Conservation (phyloP, 495 filamentous ascomycete species). For the Oleoguttula mirabilis region DNA sequence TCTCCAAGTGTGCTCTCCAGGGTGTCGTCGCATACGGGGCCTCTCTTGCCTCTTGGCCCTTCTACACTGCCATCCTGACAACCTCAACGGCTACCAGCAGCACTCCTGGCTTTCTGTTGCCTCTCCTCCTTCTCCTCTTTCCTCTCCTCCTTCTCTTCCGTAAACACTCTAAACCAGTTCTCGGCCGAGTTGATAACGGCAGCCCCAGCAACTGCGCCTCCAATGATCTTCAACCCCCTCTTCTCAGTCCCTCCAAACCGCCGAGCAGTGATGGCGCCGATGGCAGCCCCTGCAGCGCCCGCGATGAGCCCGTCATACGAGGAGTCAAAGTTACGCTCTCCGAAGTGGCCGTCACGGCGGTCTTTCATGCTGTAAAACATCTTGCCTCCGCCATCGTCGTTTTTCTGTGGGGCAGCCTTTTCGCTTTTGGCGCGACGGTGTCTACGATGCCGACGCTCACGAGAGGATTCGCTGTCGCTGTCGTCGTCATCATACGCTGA, state of each 20-base stretch:
- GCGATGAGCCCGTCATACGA: slow-evolving; percentile 16
- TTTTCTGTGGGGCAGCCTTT: background rate
- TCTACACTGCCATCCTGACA: too few relatives aligned
- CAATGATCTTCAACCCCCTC: slow-evolving; percentile 9
- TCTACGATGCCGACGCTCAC: slow-evolving; percentile 1
- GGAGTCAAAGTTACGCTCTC: slow-evolving; percentile 15
- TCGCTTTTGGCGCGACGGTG: slow-evolving; percentile 1
- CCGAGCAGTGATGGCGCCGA: slow-evolving; percentile 15
- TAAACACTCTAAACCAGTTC: slow-evolving; percentile 15
- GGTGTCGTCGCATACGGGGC: too few relatives aligned
- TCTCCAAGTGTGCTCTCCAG: too few relatives aligned
- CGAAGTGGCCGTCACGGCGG: slow-evolving; percentile 11
- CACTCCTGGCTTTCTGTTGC: too few relatives aligned
- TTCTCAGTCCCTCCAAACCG: background rate
- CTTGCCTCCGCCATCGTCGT: background rate
- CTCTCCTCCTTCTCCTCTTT: slow-evolving; percentile 9
- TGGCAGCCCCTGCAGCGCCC: slow-evolving; percentile 13
- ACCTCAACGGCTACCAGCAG: too few relatives aligned
- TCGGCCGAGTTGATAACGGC: slow-evolving; percentile 15
- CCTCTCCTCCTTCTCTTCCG: slow-evolving; percentile 16
- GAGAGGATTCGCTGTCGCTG: slow-evolving; percentile 12
- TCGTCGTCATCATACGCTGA: slow-evolving; percentile 1
- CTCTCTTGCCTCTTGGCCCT: too few relatives aligned
- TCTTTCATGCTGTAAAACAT: slow-evolving; percentile 12
- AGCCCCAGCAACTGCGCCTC: slow-evolving; percentile 12